phyloP scores from a whole-genome alignment of 2,329 filamentous ascomycete species.

The Xylariaceae sp. region DNA sequence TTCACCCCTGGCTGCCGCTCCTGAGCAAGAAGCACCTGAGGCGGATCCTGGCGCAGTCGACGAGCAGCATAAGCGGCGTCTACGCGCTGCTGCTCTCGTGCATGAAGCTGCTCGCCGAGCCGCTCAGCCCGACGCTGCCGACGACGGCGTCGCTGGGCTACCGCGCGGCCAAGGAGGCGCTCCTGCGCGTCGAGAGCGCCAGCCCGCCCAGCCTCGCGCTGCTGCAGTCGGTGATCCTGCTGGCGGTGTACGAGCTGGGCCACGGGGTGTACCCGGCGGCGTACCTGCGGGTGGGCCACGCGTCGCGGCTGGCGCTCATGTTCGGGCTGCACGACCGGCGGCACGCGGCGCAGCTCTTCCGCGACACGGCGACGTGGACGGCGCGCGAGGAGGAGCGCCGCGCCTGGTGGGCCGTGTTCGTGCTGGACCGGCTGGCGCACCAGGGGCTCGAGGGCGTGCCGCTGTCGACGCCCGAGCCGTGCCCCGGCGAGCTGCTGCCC shows the following conservation, averaged over 20 bases:
- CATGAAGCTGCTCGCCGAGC: conserved; percentile 34
- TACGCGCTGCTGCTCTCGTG: conserved; percentile 30
- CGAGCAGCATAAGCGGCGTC: conserved; percentile 5
- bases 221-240: conserved; percentile 38
- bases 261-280: conserved; percentile 44
- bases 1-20: conserved; percentile 35
- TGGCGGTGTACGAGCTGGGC: conserved; percentile 43
- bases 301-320: conserved; percentile 33
- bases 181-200: background rate
- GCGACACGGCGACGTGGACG: conserved; percentile 36
- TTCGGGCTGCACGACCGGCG: conserved; percentile 38
- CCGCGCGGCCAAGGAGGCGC: background rate
- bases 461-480: conserved; percentile 36
- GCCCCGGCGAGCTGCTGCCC: conserved; percentile 38
- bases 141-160: background rate
- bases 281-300: conserved; percentile 38
- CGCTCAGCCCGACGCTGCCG: conserved; percentile 9
- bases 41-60: conserved; percentile 10
- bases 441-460: conserved; percentile 33
- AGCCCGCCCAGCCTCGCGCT: conserved; percentile 8
- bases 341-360: conserved; percentile 37
- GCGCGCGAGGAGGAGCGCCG: conserved; percentile 43
- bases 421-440: conserved; percentile 41
- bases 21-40: conserved; percentile 31
- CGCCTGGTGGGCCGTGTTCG: conserved; percentile 43